phyloP scores from a whole-genome alignment of 2,329 filamentous ascomycete genomes.

The Aspergillus aculeatus region DNA sequence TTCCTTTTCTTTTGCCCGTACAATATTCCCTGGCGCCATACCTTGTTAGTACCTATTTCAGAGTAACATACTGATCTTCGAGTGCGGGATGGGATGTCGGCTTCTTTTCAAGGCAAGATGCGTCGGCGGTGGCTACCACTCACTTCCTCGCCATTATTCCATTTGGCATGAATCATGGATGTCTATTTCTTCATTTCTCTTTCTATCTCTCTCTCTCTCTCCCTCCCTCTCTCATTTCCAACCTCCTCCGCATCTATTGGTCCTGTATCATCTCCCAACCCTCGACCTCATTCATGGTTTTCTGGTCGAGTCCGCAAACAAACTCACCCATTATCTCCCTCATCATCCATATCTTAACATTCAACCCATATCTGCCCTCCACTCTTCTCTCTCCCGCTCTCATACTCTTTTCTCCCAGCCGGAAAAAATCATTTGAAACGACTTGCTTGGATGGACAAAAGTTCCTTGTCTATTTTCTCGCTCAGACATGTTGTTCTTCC shows the following conservation, averaged over 20 bases:
- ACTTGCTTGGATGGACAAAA: too few species aligned
- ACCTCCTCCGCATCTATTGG: not conserved
- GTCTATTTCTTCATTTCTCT: not conserved
- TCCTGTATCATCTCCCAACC: not conserved
- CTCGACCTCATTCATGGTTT: not conserved
- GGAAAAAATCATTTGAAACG: too few species aligned
- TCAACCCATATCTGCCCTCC: not conserved
- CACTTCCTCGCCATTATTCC: not conserved
- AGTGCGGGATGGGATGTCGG: not conserved
- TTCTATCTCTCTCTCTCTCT: not conserved
- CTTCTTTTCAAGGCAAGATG: not conserved
- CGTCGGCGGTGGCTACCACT: not conserved
- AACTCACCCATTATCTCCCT: not conserved
- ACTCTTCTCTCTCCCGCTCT: not conserved
- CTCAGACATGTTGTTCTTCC: too few species aligned
- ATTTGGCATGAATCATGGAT: not conserved
- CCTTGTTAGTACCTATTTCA: slow-evolving; percentile 13
- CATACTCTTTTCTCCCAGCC: too few species aligned
- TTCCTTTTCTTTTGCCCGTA: slow-evolving; percentile 16
- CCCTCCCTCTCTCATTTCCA: not conserved
- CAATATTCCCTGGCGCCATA: slow-evolving; percentile 15
- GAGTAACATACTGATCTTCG: slow-evolving; percentile 14
- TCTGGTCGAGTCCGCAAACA: not conserved
- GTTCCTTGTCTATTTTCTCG: too few species aligned
- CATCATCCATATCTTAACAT: not conserved